Percentiles rank a stretch among this genome's conserved stretches.
These are phyloP conservation scores for Fusarium drepaniforme DNA, from an alignment of 2,329 filamentous ascomycete species.

Conservation along the genomic window DNA sequence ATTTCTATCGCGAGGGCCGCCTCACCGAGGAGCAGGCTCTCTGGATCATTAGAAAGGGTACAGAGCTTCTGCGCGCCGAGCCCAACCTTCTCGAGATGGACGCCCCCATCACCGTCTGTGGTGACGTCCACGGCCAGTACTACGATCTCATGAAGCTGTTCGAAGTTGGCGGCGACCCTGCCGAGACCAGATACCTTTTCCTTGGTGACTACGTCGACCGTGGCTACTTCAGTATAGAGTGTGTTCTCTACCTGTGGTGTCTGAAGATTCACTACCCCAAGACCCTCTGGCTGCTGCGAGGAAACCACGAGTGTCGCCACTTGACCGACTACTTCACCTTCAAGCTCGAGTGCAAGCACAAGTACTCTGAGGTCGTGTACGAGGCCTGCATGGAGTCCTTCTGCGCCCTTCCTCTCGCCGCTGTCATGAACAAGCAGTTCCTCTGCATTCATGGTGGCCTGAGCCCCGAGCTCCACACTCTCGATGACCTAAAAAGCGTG, in stretches of 20 bases:
- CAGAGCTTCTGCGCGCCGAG: constrained; percentile 88
- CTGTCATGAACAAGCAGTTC: constrained; percentile 99
- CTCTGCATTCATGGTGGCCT: constrained; percentile 97
- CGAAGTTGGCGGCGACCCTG: constrained; percentile 95
- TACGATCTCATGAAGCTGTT: constrained; percentile 99
- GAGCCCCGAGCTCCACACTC: constrained; percentile 93
- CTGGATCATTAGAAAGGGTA: constrained; percentile 92
- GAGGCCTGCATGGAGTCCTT: constrained; percentile 99
- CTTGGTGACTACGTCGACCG: constrained; percentile 98
- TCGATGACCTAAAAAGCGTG: constrained; percentile 93
- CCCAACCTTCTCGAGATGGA: constrained; percentile 99
- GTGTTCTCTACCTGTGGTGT: constrained; percentile 96
- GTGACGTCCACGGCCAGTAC: constrained; percentile 98
- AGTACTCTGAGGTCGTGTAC: constrained; percentile 96
- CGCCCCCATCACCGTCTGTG: constrained; percentile 97
- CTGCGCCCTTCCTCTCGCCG: constrained; percentile 91
- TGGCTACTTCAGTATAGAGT: constrained; percentile 99
- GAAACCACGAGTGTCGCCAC: constrained; percentile 98
- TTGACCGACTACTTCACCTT: constrained; percentile 99
- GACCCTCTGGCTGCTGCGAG: constrained; percentile 94
- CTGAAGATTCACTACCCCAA: constrained; percentile 99
- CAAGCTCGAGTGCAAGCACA: constrained; percentile 99
- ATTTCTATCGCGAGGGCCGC: constrained; percentile 97
- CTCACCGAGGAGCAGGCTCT: constrained; percentile 97
- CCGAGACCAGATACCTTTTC: constrained; percentile 97